Evolutionary conservation across 805 yeast genomes (phyloP), one percentile per base, ranked within the genome.

Genomic region (Hanseniaspora hatyaiensis): DNA sequence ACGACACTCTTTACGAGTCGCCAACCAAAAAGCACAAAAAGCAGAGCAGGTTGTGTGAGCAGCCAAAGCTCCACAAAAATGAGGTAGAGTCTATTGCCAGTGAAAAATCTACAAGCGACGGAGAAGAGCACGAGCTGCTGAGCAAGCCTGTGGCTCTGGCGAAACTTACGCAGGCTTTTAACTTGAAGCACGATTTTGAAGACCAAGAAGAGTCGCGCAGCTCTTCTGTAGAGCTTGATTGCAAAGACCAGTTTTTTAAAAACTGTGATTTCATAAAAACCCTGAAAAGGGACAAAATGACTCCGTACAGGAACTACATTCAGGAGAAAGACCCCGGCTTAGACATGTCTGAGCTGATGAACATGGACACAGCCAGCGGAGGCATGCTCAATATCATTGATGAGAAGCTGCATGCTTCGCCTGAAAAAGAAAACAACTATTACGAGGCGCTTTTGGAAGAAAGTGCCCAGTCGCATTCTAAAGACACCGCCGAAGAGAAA

Each of bases 331-430:
- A 46, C 26, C 29, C 30, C 6, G n/a, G 43, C 4, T 15, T 76
- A 2, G 94, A 95, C 52, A 80, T 77, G 46, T 82, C 92, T 18
- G 74, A 72, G 55, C 81, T 77, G 51, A 31, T 37, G 12, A 37
- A 37, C 31, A 37, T 37, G 16, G 40, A 37, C n/a, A n/a, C n/a
- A n/a, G n/a, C n/a, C n/a, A n/a, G n/a, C n/a, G n/a, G n/a, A n/a
- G n/a, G n/a, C n/a, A n/a, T n/a, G n/a, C n/a, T n/a, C 13, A 36
- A n/a, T 16, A 38, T 32, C 26, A 28, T 13, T 16, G 8, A 6
- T 16, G 15, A 28, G 8, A 38, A 28, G 16, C 24, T 28, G 2
- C 18, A 18, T 18, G 2, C 31, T 15, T 3, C 22, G 8, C 20
- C 24, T 16, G 43, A 40, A 3, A 30, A 19, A 20, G 12, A 19